Conservation (phyloP, 768 basidiomycete genomes). For the Mycena polygramma region DNA sequence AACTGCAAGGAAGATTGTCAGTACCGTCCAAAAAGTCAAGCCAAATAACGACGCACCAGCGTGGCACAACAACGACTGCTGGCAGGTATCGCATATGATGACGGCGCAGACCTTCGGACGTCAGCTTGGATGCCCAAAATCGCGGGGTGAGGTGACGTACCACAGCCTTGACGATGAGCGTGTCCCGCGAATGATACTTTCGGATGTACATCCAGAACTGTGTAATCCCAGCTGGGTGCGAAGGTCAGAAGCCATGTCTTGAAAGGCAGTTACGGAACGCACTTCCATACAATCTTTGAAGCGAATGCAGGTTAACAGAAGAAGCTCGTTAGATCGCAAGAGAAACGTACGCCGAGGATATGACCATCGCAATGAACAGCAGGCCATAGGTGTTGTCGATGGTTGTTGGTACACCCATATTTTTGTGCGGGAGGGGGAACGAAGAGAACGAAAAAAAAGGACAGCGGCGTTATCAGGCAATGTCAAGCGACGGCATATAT, state of each 20-base stretch:
- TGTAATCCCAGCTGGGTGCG: conserved; percentile 18
- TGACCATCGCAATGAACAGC: conserved; percentile 11
- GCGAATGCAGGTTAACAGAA: too few species aligned
- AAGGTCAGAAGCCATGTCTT: not conserved
- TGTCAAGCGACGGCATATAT: too few species aligned
- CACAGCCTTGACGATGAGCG: conserved; percentile 4
- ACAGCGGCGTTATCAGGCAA: too few species aligned
- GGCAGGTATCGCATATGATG: conserved; percentile 21
- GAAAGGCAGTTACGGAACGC: not conserved
- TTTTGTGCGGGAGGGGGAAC: too few species aligned
- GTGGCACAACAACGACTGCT: conserved; percentile 18
- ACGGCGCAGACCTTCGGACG: conserved; percentile 16
- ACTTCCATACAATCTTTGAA: conserved; percentile 15
- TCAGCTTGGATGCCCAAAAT: not conserved
- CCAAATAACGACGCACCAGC: not conserved
- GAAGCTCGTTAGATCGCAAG: too few species aligned
- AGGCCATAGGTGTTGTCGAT: conserved; percentile 22
- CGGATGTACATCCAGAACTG: conserved; percentile 34
- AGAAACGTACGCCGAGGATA: conserved; percentile 14
- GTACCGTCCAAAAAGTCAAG: not conserved
- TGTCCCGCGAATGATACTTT: conserved; percentile 22
- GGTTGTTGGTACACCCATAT: not conserved
- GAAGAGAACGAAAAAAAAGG: too few species aligned
- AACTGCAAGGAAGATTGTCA: too few species aligned
- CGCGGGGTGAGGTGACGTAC: not conserved